Conservation (phyloP, 331 rosid species). For the Dryas integrifolia region DNA sequence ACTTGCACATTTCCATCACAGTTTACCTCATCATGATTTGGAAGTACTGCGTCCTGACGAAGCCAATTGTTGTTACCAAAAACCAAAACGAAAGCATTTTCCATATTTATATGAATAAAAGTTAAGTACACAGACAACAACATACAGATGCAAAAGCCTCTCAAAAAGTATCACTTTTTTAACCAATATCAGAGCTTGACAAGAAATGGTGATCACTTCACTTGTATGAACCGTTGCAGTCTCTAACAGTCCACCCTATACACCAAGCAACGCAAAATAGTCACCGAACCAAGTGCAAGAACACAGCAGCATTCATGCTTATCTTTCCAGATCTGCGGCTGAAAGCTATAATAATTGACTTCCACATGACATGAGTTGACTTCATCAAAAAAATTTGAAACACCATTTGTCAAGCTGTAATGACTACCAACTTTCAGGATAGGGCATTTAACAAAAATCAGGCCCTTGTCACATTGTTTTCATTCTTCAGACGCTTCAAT, state of each 20-base stretch:
- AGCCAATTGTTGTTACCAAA: too few species aligned
- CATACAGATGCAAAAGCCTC: too few species aligned
- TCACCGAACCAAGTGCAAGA: not conserved
- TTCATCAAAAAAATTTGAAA: not conserved
- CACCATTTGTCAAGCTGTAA: not conserved
- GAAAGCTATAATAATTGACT: not conserved
- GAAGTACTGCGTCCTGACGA: too few species aligned
- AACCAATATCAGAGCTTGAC: not conserved
- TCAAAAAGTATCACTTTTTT: too few species aligned
- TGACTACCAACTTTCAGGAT: not conserved
- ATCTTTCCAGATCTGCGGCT: not conserved
- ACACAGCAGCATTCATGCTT: not conserved
- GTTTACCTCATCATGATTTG: too few species aligned
- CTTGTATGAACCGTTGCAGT: not conserved
- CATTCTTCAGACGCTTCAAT: constrained; percentile 5
- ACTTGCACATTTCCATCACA: too few species aligned
- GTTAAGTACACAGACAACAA: too few species aligned
- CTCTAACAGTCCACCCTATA: too few species aligned
- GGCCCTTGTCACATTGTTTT: constrained; percentile 1
- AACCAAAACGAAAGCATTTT: too few species aligned
- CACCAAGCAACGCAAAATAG: not conserved
- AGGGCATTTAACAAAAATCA: not conserved
- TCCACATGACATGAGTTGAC: not conserved
- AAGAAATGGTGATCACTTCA: not conserved
- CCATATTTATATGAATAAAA: too few species aligned